Evolutionary conservation across 768 basidiomycete genomes (phyloP).

Genomic region (Russula dissimulans): DNA sequence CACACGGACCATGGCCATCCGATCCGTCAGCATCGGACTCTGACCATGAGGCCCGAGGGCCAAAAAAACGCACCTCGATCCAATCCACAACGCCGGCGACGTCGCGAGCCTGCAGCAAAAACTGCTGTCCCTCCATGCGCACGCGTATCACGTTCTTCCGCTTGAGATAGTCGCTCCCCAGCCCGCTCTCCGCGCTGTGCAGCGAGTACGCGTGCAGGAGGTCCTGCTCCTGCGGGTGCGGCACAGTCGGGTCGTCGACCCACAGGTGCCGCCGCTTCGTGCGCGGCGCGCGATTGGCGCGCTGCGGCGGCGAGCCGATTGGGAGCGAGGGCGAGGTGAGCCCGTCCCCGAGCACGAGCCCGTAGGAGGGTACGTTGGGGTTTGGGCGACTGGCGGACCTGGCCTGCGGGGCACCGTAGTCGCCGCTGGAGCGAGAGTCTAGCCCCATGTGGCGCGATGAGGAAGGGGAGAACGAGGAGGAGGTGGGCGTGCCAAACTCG

Average conservation of each 20-base stretch:
- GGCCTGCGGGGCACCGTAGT: background rate
- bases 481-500: background rate
- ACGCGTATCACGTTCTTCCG: conserved; percentile 90
- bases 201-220: conserved; percentile 68
- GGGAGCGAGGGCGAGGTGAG: too few species aligned
- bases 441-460: conserved; percentile 11
- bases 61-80: conserved; percentile 67
- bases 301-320: background rate
- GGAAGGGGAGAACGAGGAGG: conserved; percentile 13
- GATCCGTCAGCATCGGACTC: too few species aligned
- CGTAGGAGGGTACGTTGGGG: background rate
- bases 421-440: background rate
- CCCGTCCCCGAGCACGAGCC: too few species aligned
- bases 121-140: conserved; percentile 91
- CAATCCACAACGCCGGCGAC: conserved; percentile 83
- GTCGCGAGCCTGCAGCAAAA: conserved; percentile 81
- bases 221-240: conserved; percentile 40
- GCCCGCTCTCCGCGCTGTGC: conserved; percentile 86
- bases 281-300: background rate
- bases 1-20: background rate
- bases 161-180: conserved; percentile 93
- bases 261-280: conserved; percentile 10
- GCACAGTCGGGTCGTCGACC: conserved; percentile 21
- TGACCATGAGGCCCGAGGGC: background rate
- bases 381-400: background rate